Percentiles rank a stretch among this genome's conserved stretches.
Conservation (phyloP, 73 alveolate species). For the Effrenium voratum region DNA sequence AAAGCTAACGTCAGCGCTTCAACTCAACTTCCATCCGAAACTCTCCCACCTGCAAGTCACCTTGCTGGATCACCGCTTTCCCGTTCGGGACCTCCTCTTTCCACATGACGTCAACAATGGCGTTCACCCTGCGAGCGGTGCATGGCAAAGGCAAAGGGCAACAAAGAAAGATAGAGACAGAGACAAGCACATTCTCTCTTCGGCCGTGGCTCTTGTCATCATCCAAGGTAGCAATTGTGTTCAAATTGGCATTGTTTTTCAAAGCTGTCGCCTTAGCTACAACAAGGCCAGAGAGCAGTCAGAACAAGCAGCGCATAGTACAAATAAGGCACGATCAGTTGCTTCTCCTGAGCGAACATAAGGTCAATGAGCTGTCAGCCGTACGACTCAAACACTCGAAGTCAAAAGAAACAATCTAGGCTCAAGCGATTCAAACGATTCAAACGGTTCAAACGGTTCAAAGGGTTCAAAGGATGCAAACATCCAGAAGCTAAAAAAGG, state of each 20-base stretch:
- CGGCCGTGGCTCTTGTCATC: neutral
- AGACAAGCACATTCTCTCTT: neutral
- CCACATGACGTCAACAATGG: constrained; percentile 88
- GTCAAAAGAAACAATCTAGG: too few relatives aligned
- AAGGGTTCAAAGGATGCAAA: too few relatives aligned
- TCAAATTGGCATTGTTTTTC: constrained; percentile 63
- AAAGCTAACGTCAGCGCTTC: neutral
- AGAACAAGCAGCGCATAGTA: neutral
- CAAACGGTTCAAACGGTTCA: neutral
- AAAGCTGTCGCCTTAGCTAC: constrained; percentile 47
- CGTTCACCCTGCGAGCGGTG: neutral
- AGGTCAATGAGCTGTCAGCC: too few relatives aligned
- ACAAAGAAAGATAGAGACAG: neutral
- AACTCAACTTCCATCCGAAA: neutral
- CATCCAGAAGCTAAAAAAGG: neutral
- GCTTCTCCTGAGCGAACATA: constrained; percentile 33
- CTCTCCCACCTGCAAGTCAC: constrained; percentile 55
- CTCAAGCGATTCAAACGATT: too few relatives aligned
- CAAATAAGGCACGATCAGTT: constrained; percentile 25
- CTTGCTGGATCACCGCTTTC: constrained; percentile 51
- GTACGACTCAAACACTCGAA: too few relatives aligned
- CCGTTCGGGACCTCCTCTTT: constrained; percentile 79
- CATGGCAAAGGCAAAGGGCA: neutral
- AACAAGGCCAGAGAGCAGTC: neutral
- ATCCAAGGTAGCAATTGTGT: constrained; percentile 52